phyloP scores from a whole-genome alignment of 2,329 filamentous ascomycete genomes.

The Fusarium pseudograminearum region DNA sequence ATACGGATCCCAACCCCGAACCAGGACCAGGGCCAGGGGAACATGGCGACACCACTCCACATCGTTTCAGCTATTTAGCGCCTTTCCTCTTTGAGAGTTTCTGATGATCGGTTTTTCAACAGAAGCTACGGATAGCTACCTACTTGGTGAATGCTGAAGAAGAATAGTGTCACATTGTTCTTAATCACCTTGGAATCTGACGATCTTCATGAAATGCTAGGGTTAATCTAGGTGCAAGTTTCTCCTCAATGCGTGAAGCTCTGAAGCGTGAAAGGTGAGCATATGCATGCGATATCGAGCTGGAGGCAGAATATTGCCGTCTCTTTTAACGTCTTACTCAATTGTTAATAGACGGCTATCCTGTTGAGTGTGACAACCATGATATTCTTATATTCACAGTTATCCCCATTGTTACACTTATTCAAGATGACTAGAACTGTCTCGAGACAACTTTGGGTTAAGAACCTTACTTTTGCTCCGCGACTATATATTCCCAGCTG shows the following conservation, averaged over 20 bases:
- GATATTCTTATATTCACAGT: background rate
- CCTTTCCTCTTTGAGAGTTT: conserved; percentile 36
- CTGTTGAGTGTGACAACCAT: background rate
- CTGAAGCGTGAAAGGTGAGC: background rate
- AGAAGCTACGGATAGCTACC: background rate
- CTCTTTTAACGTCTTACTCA: background rate
- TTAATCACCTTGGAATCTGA: background rate
- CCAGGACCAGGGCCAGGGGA: conserved; percentile 23
- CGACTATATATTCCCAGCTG: background rate
- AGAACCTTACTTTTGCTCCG: background rate
- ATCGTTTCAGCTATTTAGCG: conserved; percentile 39
- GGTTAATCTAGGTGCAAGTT: background rate
- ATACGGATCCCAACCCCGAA: conserved; percentile 25
- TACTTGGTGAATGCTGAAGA: background rate
- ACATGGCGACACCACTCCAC: conserved; percentile 35
- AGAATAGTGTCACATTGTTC: background rate
- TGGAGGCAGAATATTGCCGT: background rate
- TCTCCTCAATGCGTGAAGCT: background rate
- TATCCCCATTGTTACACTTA: background rate
- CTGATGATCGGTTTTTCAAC: background rate
- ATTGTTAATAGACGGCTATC: background rate
- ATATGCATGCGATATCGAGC: background rate
- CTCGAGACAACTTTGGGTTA: background rate
- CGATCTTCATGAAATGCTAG: background rate
- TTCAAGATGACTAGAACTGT: background rate